Evolutionary conservation across 2,329 filamentous ascomycete genomes (phyloP).

Genomic region (Hymenoscyphus scutula): DNA sequence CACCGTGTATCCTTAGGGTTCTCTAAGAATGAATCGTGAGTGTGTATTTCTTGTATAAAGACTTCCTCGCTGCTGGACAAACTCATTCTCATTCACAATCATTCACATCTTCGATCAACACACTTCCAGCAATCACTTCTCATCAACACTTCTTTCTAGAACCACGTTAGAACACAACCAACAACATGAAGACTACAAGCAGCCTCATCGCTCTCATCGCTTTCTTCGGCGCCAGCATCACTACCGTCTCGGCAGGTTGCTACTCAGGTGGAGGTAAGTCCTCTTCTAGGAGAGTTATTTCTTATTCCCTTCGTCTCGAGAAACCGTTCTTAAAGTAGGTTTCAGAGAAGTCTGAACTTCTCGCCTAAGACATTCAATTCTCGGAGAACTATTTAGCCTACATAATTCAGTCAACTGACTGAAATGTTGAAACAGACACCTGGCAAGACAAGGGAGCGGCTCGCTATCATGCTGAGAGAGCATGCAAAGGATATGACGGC

Average conservation of each 20-base stretch:
- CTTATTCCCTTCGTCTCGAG: no score
- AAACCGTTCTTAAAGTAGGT: no score
- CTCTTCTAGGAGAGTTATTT: no score
- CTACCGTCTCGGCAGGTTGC: not conserved
- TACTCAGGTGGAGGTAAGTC: not conserved
- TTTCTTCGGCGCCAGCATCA: not conserved
- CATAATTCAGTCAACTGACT: no score
- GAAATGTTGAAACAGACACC: not conserved
- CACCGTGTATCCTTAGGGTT: not conserved
- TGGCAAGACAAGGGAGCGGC: not conserved
- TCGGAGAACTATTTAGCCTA: no score
- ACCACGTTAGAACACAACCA: not conserved
- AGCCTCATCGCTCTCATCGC: not conserved
- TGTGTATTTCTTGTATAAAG: not conserved
- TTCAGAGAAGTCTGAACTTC: no score
- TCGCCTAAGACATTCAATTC: no score
- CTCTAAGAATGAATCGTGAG: not conserved
- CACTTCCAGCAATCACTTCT: not conserved
- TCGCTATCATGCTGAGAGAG: not conserved
- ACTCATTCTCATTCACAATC: not conserved
- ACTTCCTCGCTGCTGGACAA: not conserved
- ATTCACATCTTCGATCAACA: not conserved
- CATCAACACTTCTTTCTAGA: not conserved
- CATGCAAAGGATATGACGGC: not conserved
- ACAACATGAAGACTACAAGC: not conserved